Evolutionary conservation across 1,284 basidiomycete species (phyloP), one percentile per base, ranked within the genome.

Genomic region (Naganishia cerealis): DNA sequence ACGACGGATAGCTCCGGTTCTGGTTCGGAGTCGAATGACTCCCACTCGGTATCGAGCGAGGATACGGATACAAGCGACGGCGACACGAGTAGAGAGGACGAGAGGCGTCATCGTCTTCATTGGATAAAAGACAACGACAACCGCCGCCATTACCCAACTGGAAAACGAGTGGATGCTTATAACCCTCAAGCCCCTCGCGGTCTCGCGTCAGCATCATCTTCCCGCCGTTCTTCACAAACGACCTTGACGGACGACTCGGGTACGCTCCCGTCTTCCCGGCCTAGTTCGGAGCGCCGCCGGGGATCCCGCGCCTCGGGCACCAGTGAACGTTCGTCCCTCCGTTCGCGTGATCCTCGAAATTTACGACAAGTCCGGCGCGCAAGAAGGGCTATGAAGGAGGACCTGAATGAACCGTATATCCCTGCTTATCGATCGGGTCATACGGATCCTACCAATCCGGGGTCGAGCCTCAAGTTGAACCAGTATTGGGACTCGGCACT

Each of bases 351-450:
- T 8, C 53, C 59, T 21, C 40, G 50, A 9, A 1, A 55, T 18
- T 16, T 56, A 26, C 36, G 21, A 12, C 57, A 71, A 5, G 72
- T 70, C 56, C 71, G 72, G 13, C 71, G 70, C 50, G 71, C 46
- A 8, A 62, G 67, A 42, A 36, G 63, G 50, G 57, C 56, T 18
- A 69, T 69, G 67, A 69, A 69, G 57, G 63, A 76, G 67, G 68
- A 76, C 29, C 67, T 74, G 36, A 71, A 76, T 48, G 67, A 73
- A 18, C 75, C 75, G 1, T 76, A 76, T 48, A 76, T 76, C 57
- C 75, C 75, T 13, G 70, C 74, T 2, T 57, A 70, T 1, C 61
- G 71, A 15, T 54, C 39, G 58, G 67, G 58, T 71, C 71, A 24
- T 54, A 70, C 52, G n/a, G 67, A 61, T 55, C 69, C 71, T 3